These are phyloP conservation scores for Kodamaea arcana DNA, from an alignment of 1,139 yeast species.

Conservation along the genomic window DNA sequence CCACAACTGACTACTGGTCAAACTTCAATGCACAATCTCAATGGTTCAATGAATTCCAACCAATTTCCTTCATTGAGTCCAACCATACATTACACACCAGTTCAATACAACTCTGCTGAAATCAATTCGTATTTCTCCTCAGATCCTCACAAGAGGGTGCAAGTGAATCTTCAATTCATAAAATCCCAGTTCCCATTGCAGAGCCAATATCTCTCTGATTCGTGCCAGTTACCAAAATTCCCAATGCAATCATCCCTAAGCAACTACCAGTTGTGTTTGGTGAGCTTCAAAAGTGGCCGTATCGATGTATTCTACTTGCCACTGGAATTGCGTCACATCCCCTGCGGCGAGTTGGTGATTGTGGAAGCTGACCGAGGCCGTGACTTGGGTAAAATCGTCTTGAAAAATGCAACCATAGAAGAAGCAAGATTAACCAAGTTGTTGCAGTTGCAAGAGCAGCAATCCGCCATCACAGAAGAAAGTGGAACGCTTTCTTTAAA, in stretches of 20 bases:
- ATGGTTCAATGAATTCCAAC: no score
- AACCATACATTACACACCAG: no score
- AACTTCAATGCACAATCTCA: no score
- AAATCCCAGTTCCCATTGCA: conserved; percentile 14
- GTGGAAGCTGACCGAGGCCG: conserved; percentile 98
- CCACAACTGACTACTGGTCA: no score
- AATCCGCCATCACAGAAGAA: conserved; percentile 39
- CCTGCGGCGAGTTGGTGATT: conserved; percentile 75
- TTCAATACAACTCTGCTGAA: no score
- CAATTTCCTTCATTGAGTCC: no score
- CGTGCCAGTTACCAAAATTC: conserved; percentile 39
- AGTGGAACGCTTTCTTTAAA: conserved; percentile 16
- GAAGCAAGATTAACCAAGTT: conserved; percentile 54
- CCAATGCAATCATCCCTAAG: conserved; percentile 34
- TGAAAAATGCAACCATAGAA: conserved; percentile 62
- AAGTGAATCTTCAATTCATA: conserved; percentile 21
- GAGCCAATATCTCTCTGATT: conserved; percentile 27
- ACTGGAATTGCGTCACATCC: conserved; percentile 18
- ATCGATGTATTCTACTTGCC: conserved; percentile 78
- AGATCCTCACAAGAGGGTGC: conserved; percentile 42
- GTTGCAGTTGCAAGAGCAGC: conserved; percentile 55
- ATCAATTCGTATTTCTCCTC: conserved; percentile 26
- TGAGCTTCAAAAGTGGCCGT: conserved; percentile 83
- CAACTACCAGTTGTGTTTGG: conserved; percentile 49
- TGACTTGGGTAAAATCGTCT: conserved; percentile 79